Conservation (phyloP, 2,329 filamentous ascomycete species). For the Clarireedia monteithiana region DNA sequence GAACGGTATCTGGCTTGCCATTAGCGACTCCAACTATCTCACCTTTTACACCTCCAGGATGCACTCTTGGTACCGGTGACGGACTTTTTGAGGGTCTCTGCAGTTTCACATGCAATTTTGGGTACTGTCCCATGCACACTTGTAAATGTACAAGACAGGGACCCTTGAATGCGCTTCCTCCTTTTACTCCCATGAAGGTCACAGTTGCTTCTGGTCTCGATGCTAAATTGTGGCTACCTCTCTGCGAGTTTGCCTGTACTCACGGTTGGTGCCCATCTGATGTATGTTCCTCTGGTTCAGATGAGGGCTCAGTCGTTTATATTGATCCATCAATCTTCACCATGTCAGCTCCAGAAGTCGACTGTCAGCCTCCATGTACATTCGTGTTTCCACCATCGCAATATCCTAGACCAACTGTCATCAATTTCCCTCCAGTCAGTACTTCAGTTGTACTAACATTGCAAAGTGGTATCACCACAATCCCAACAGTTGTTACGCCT, state of each 20-base stretch:
- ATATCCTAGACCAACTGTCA: not conserved
- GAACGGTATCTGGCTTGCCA: not conserved
- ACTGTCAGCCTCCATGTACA: not conserved
- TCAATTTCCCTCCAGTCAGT: not conserved
- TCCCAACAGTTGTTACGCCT: not conserved
- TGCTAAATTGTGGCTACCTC: not conserved
- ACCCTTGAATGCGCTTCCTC: not conserved
- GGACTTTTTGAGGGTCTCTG: not conserved
- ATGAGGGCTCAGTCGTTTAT: not conserved
- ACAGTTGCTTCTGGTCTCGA: not conserved
- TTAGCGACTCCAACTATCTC: not conserved
- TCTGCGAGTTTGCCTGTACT: not conserved
- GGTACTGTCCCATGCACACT: not conserved
- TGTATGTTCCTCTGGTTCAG: not conserved
- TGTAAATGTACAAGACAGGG: not conserved
- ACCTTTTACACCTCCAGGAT: not conserved
- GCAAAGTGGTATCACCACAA: not conserved
- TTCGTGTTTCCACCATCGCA: not conserved
- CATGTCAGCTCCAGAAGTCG: not conserved
- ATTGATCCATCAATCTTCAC: not conserved
- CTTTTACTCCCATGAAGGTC: not conserved
- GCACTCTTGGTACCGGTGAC: not conserved
- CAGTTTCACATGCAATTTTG: conserved; percentile 2
- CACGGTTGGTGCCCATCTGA: not conserved
- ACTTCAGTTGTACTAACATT: not conserved